These are phyloP conservation scores for Talaromyces wortmannii DNA, from an alignment of 495 filamentous ascomycete species.

Conservation along the genomic window DNA sequence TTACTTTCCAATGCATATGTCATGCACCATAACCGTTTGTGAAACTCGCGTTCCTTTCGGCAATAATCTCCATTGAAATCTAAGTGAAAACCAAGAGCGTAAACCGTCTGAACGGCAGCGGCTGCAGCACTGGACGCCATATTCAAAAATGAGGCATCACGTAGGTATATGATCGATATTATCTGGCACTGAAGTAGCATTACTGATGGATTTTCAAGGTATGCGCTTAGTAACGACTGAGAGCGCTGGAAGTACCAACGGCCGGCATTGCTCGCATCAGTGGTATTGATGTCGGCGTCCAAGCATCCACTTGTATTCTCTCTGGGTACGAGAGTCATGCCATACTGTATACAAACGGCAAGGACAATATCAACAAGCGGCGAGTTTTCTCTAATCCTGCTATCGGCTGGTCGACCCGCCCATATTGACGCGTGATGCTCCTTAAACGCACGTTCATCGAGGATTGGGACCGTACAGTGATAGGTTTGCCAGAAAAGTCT, in stretches of 20 bases:
- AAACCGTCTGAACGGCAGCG: conserved; percentile 28
- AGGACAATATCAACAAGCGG: conserved; percentile 41
- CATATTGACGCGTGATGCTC: conserved; percentile 32
- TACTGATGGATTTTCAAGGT: conserved; percentile 34
- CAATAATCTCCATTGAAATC: conserved; percentile 26
- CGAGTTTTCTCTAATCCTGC: conserved; percentile 24
- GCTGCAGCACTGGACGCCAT: conserved; percentile 28
- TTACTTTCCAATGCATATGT: conserved; percentile 32
- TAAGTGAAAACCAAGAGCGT: conserved; percentile 35
- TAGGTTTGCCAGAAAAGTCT: conserved; percentile 43
- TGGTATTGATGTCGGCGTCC: conserved; percentile 5
- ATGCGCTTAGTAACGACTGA: conserved; percentile 27
- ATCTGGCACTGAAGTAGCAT: conserved; percentile 38
- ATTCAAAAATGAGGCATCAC: conserved; percentile 31
- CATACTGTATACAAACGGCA: conserved; percentile 39
- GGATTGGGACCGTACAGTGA: conserved; percentile 20
- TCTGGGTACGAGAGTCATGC: conserved; percentile 18
- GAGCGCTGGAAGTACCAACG: conserved; percentile 26
- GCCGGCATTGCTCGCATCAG: conserved; percentile 27
- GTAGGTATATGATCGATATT: conserved; percentile 28
- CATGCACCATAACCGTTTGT: conserved; percentile 35
- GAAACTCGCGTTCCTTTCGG: conserved; percentile 19
- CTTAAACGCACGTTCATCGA: conserved; percentile 34
- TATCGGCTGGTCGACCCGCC: conserved; percentile 15
- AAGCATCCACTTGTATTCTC: conserved; percentile 1